Evolutionary conservation across 2,329 filamentous ascomycete species (phyloP).

Genomic region (Microdochium nivale): DNA sequence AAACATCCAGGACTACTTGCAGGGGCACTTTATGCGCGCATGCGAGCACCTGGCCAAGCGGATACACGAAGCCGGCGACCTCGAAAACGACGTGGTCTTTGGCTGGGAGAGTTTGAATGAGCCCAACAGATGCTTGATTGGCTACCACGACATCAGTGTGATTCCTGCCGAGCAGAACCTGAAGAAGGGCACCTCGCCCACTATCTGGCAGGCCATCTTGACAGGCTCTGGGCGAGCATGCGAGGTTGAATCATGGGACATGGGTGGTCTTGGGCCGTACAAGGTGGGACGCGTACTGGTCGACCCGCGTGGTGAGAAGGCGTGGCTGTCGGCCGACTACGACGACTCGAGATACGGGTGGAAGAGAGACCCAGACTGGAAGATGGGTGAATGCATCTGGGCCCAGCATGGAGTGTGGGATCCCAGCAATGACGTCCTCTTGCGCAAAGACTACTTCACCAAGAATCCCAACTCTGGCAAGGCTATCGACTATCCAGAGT

Average conservation of each 20-base stretch:
- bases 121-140: conserved; percentile 81
- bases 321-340: conserved; percentile 77
- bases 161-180: conserved; percentile 83
- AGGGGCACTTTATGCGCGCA: conserved; percentile 75
- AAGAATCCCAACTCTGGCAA: conserved; percentile 68
- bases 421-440: conserved; percentile 62
- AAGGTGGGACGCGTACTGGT: conserved; percentile 77
- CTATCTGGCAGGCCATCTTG: conserved; percentile 87
- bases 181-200: conserved; percentile 88
- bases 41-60: conserved; percentile 72
- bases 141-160: conserved; percentile 69
- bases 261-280: conserved; percentile 86
- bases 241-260: conserved; percentile 87
- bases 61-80: conserved; percentile 82
- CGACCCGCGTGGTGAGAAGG: conserved; percentile 76
- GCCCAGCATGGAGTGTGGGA: conserved; percentile 97
- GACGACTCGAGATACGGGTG: conserved; percentile 86
- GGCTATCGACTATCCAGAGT: conserved; percentile 69
- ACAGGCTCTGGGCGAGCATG: conserved; percentile 86
- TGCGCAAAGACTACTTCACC: conserved; percentile 82
- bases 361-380: conserved; percentile 82
- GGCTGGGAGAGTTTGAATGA: conserved; percentile 98
- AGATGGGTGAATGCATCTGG: conserved; percentile 91
- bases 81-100: conserved; percentile 80
- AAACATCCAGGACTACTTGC: conserved; percentile 94